Conservation (phyloP, 768 basidiomycete genomes). For the Phaeolepiota aurea region DNA sequence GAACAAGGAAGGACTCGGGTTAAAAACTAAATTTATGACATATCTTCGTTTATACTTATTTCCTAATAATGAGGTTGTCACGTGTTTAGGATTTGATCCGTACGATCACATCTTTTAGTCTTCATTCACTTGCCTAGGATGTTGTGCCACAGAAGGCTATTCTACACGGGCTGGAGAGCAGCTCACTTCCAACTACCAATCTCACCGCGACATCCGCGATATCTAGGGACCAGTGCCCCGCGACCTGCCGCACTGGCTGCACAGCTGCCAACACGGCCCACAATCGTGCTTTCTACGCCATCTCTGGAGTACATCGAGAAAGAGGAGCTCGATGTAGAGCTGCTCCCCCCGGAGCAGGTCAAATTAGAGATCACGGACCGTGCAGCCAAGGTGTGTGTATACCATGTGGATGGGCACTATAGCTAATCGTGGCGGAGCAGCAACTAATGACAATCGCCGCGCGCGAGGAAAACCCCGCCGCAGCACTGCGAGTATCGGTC, state of each 20-base stretch:
- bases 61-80: background rate
- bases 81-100: background rate
- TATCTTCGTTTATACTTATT: background rate
- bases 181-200: background rate
- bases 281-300: slow-evolving; percentile 41
- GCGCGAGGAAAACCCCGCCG: slow-evolving; percentile 50
- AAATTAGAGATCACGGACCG: slow-evolving; percentile 58
- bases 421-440: too few species aligned
- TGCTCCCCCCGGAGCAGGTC: slow-evolving; percentile 44
- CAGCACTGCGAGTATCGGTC: slow-evolving; percentile 75
- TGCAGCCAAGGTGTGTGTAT: slow-evolving; percentile 57
- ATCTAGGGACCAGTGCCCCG: slow-evolving; percentile 11
- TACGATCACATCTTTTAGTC: too few species aligned
- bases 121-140: too few species aligned
- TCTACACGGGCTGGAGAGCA: too few species aligned
- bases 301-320: slow-evolving; percentile 44
- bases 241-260: slow-evolving; percentile 27
- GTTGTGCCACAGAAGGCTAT: too few species aligned
- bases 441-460: slow-evolving; percentile 68
- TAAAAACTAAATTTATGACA: background rate
- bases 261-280: slow-evolving; percentile 37
- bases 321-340: slow-evolving; percentile 57
- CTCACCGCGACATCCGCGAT: background rate
- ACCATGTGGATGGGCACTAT: background rate
- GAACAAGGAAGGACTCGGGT: background rate